These are phyloP conservation scores for Gossypium gossypioides DNA, from an alignment of 441 rosid species.

Conservation along the genomic window DNA sequence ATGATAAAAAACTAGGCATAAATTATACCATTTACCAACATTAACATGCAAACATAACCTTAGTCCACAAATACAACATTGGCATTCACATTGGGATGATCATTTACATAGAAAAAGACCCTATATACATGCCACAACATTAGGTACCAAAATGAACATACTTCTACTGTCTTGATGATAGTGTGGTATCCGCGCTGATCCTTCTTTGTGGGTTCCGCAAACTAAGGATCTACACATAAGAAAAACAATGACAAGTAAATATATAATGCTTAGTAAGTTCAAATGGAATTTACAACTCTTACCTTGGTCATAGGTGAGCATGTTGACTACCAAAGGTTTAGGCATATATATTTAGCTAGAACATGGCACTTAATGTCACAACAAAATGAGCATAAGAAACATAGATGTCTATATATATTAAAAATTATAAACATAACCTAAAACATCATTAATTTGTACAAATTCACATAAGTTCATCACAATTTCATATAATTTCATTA, in stretches of 20 bases:
- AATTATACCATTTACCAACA: background rate
- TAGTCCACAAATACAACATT: background rate
- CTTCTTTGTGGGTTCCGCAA: no score
- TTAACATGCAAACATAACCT: background rate
- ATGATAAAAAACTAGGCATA: background rate
- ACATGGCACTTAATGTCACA: background rate
- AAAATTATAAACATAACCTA: background rate
- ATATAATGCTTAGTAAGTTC: background rate
- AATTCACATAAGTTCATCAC: background rate
- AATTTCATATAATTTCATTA: background rate
- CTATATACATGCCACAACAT: background rate
- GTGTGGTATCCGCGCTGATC: background rate
- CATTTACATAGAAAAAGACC: background rate
- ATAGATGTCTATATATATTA: background rate
- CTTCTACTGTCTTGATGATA: background rate
- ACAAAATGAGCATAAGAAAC: background rate
- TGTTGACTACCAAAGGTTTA: background rate
- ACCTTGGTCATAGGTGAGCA: background rate
- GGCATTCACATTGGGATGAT: background rate
- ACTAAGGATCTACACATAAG: no score
- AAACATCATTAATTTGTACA: background rate
- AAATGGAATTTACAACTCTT: background rate
- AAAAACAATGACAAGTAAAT: no score
- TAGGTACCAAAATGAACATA: background rate
- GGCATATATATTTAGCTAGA: background rate